Base-by-base conservation (phyloP, 805 yeast genomes). In the Brettanomyces nanus region DNA sequence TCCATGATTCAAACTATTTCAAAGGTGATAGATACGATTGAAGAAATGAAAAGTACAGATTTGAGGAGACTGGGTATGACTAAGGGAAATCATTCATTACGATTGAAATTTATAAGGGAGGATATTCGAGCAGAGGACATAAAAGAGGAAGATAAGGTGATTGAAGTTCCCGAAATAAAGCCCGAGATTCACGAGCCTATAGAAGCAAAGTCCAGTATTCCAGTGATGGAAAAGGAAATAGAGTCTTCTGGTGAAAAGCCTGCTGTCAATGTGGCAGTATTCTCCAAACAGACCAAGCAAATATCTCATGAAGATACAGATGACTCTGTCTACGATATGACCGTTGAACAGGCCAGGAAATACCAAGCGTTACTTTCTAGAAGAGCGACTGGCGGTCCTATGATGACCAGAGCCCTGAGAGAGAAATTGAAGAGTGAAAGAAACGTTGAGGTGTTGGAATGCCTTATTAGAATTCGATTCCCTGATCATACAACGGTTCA, bases 401-500 rank as follows among this genome's bases (percentile, higher is more conserved):
- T 58, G 42, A 45, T 56, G 50, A 53, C 54, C 5, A 54, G 39
- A 31, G 40, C 54, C 28, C 63, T 69, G 31, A 65, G 65, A 33
- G 54, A 57, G 28, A 49, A 60, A 33, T 47, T 58, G 17, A 52
- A 51, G 6, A 42, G 44, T 3, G 53, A 47, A 44, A 56, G 41
- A 41, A 49, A 46, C 11, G 33, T 31, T 1, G 59, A 51, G 37
- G 42, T 43, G 28, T 57, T 51, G 11, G 53, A 54, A 34, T 67
- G 75, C 36, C 51, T 61, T 6, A 52, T 79, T 2, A 62, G 85
- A 39, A 48, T 80, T 9, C 63, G 71, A 37, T 71, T 80, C 41
- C 84, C 85, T 1, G 83, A 80, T 52, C 65, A 68, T 38, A 62
- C 68, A 3, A 61, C 61, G 18, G 50, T 79, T 1, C 77, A 79